Percentiles rank a stretch among this genome's conserved stretches.
phyloP scores from a whole-genome alignment of 352 stramenopile genomes.

The Phytophthora fragariaefolia region DNA sequence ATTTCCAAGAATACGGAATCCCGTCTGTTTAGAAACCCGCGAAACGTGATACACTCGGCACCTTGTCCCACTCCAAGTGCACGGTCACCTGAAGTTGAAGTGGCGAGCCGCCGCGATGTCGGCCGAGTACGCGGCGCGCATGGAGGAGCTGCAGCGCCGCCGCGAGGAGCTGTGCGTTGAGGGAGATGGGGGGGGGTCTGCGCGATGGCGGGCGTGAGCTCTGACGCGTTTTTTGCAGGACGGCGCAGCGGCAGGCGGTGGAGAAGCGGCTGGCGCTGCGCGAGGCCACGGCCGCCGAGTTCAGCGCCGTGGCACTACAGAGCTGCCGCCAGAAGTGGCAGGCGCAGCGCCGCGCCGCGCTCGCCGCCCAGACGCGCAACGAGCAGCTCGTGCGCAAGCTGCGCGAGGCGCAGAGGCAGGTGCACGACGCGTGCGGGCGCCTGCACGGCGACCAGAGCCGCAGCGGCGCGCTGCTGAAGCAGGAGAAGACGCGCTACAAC shows the following conservation, averaged over 20 bases:
- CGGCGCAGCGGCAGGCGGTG: conserved; percentile 56
- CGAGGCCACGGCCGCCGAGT: conserved; percentile 80
- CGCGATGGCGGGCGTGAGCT: too few species aligned
- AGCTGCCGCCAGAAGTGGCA: conserved; percentile 75
- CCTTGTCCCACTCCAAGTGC: too few species aligned
- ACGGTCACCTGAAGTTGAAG: too few species aligned
- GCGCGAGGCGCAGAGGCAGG: conserved; percentile 56
- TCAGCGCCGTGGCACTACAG: conserved; percentile 71
- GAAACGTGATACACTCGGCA: too few species aligned
- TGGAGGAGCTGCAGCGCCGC: conserved; percentile 60
- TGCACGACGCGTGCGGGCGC: conserved; percentile 51
- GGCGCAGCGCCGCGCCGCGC: conserved; percentile 41
- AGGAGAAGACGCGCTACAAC: conserved; percentile 72
- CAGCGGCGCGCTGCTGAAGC: conserved; percentile 46
- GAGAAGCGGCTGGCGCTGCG: conserved; percentile 77
- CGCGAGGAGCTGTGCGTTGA: conserved; percentile 64
- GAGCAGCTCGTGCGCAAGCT: conserved; percentile 68
- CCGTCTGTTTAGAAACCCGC: too few species aligned
- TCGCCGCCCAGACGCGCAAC: conserved; percentile 61
- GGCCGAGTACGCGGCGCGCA: conserved; percentile 62
- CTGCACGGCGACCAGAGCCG: conserved; percentile 54
- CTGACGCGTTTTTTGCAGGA: conserved; percentile 35
- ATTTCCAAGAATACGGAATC: too few species aligned
- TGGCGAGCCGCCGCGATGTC: conserved; percentile 44
- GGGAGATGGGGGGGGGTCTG: not conserved